Evolutionary conservation across 169 alveolate genomes (phyloP).

Genomic region (Plasmodium inui): DNA sequence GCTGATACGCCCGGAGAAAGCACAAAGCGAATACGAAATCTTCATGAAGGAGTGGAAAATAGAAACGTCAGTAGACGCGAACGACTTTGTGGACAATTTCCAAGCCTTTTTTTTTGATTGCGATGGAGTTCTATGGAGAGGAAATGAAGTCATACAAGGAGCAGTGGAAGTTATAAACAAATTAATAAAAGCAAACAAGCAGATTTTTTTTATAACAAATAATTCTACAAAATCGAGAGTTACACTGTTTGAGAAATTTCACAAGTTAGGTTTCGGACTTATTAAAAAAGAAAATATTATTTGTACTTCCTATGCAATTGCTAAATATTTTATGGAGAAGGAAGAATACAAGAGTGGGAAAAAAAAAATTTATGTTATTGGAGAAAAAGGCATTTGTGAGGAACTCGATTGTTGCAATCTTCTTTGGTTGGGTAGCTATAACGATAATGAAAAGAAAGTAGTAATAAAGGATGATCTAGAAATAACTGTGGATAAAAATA

Average conservation of each 20-base stretch:
- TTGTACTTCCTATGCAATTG: slow-evolving; percentile 75
- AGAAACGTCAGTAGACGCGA: slow-evolving; percentile 16
- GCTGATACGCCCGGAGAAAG: slow-evolving; percentile 7
- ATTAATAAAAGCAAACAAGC: slow-evolving; percentile 41
- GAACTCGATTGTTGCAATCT: slow-evolving; percentile 29
- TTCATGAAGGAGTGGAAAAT: slow-evolving; percentile 67
- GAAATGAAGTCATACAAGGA: slow-evolving; percentile 79
- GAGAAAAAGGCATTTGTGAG: slow-evolving; percentile 76
- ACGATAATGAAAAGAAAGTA: slow-evolving; percentile 71
- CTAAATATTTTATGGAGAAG: slow-evolving; percentile 53
- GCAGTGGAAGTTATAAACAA: slow-evolving; percentile 81
- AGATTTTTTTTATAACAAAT: slow-evolving; percentile 78
- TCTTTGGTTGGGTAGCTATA: slow-evolving; percentile 47
- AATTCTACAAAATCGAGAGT: slow-evolving; percentile 77
- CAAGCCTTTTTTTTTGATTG: slow-evolving; percentile 81
- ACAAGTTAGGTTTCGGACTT: slow-evolving; percentile 69
- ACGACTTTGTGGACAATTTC: slow-evolving; percentile 41
- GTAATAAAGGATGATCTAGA: slow-evolving; percentile 43
- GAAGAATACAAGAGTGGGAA: slow-evolving; percentile 34
- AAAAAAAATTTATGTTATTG: slow-evolving; percentile 78
- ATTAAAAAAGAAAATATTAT: slow-evolving; percentile 61
- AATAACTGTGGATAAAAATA: slow-evolving; percentile 60
- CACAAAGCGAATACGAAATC: not conserved
- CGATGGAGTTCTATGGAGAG: slow-evolving; percentile 84
- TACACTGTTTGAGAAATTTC: slow-evolving; percentile 74